Percentiles rank a stretch among this genome's conserved stretches.
These are phyloP conservation scores for Xylariaceae sp. DNA, from an alignment of 2,329 filamentous ascomycete species.

Conservation along the genomic window DNA sequence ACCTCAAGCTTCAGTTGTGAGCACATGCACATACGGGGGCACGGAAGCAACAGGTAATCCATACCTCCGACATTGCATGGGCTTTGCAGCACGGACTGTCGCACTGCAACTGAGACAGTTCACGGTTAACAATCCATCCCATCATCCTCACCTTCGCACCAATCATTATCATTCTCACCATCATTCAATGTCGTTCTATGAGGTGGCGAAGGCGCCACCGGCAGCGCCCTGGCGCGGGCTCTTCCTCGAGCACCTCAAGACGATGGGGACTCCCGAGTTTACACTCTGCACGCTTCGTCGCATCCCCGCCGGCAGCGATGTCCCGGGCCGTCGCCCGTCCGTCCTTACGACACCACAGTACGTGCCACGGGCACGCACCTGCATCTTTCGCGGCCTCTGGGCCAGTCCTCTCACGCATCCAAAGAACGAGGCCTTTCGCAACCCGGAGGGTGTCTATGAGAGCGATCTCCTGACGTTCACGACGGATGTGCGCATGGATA, in stretches of 20 bases:
- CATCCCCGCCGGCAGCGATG: slow-evolving; percentile 12
- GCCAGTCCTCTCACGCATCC: slow-evolving; percentile 64
- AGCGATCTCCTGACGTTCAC: slow-evolving; percentile 79
- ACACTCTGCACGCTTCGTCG: slow-evolving; percentile 47
- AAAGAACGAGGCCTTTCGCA: slow-evolving; percentile 66
- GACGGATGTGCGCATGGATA: slow-evolving; percentile 83
- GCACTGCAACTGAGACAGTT: slow-evolving; percentile 20
- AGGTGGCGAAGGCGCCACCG: slow-evolving; percentile 7
- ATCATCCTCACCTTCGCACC: background rate
- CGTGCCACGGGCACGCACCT: slow-evolving; percentile 63
- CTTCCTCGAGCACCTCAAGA: slow-evolving; percentile 47
- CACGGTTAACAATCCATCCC: slow-evolving; percentile 11
- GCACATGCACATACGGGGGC: background rate
- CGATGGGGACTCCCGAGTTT: slow-evolving; percentile 46
- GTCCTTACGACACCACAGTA: slow-evolving; percentile 33
- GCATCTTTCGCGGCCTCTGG: slow-evolving; percentile 84
- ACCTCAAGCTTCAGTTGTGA: background rate
- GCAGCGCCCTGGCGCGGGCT: slow-evolving; percentile 49
- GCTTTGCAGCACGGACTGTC: background rate
- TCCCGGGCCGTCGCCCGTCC: slow-evolving; percentile 3
- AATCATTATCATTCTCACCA: slow-evolving; percentile 12
- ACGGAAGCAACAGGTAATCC: background rate
- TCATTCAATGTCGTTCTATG: background rate
- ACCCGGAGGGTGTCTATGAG: slow-evolving; percentile 61
- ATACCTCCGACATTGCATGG: background rate